Evolutionary conservation across 306 rosid genomes (phyloP), one percentile per base, ranked within the genome.

Genomic region (Lathyrus aphaca): DNA sequence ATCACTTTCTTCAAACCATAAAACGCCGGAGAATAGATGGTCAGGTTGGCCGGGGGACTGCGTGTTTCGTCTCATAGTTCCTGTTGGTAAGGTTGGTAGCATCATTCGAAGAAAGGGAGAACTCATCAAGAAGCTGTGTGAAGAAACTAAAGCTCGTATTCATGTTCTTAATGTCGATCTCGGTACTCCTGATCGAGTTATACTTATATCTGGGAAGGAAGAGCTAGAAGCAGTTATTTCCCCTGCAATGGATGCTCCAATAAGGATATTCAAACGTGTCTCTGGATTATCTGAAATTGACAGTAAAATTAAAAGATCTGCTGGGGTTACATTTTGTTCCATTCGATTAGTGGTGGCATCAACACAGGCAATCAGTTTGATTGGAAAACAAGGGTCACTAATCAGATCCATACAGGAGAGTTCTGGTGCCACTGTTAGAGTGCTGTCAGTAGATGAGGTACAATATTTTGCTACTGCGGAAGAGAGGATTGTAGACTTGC

Each of bases 11-110:
- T n/a, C n/a, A n/a, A n/a, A n/a, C n/a, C n/a, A n/a, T n/a, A n/a
- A n/a, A n/a, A n/a, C 75, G 12, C 60, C 80, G 39, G 98, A 87
- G 39, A 89, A 83, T 51, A 81, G 74, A 72, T 93, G 98, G 98
- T 93, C 96, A 0, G 98, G 98, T 19, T 93, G 98, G 97, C 98
- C 98, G 0, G 98, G 98, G 1, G 82, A 86, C 77, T 90, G 87
- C 72, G 97, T 90, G 54, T 93, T 88, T 64, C 86, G 98, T 21
- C 83, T 88, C 6, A 76, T 93, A 25, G 97, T 88, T 29, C 98
- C 97, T 43, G 91, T 90, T 19, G 72, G 76, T 12, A 93, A 90
- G 72, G 98, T 93, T 0, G 98, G 98, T 23, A 82, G 93, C 86
- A 93, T 93, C 57, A 93, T 93, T 40, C 97, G 98, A 0, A 91